A percentile compares a stretch with the other conserved stretches of the same genome.
phyloP scores from a whole-genome alignment of 306 rosid genomes.

The Vigna mungo region DNA sequence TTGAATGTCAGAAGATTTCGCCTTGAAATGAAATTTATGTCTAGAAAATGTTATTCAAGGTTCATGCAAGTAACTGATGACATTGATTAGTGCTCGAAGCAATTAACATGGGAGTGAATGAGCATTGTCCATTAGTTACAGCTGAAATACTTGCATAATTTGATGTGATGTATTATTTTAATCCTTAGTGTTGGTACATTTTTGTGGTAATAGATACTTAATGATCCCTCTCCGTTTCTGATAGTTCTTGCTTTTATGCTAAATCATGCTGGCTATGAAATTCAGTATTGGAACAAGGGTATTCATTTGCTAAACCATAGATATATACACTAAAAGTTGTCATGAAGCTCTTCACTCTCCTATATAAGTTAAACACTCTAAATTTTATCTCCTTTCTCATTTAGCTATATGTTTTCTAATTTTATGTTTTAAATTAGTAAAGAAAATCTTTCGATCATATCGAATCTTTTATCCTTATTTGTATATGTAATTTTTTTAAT shows the following conservation, averaged over 20 bases:
- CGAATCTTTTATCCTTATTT: too few relatives aligned
- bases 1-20: neutral
- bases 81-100: neutral
- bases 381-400: too few relatives aligned
- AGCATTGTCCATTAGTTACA: neutral
- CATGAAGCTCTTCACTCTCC: too few relatives aligned
- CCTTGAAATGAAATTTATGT: conserved; percentile 10
- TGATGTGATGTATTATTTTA: neutral
- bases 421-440: too few relatives aligned
- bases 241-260: neutral
- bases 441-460: too few relatives aligned
- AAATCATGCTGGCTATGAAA: neutral
- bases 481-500: too few relatives aligned
- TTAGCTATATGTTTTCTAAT: too few relatives aligned
- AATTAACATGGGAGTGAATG: neutral
- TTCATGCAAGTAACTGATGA: neutral
- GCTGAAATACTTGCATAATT: neutral
- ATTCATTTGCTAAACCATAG: too few relatives aligned
- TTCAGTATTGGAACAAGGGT: neutral
- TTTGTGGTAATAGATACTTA: too few relatives aligned
- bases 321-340: too few relatives aligned
- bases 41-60: conserved; percentile 1
- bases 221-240: neutral
- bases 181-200: too few relatives aligned
- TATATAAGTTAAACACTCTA: too few relatives aligned